A percentile compares a stretch with the other conserved stretches of the same genome.
Evolutionary conservation across 352 stramenopile genomes (phyloP).

Genomic region (Phytophthora idaei): DNA sequence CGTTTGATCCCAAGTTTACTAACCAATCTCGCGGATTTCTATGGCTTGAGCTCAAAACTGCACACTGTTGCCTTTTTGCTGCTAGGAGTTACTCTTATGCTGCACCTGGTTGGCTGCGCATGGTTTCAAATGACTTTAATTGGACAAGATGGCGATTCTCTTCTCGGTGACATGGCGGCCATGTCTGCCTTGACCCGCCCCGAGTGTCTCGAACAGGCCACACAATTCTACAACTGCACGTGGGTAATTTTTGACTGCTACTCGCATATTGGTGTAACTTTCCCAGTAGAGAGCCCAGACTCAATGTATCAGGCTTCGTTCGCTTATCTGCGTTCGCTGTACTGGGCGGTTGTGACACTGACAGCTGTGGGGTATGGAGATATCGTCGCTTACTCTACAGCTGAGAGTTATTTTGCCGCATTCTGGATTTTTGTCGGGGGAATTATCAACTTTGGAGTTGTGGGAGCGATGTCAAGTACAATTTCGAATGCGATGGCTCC

Average conservation of each 20-base stretch:
- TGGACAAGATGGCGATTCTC: not conserved
- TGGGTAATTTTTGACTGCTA: constrained; percentile 76
- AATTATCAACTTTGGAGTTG: constrained; percentile 81
- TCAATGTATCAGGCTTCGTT: constrained; percentile 59
- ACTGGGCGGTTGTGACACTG: constrained; percentile 72
- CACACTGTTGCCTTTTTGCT: constrained; percentile 46
- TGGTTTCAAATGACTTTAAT: constrained; percentile 68
- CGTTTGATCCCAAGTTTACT: constrained; percentile 46
- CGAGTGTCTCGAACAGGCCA: constrained; percentile 49
- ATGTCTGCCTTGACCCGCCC: constrained; percentile 35
- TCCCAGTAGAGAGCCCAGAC: constrained; percentile 27
- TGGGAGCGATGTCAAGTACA: constrained; percentile 74
- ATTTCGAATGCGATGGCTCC: constrained; percentile 64
- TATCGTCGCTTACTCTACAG: constrained; percentile 45
- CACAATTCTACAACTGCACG: constrained; percentile 60
- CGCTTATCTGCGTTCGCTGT: constrained; percentile 68
- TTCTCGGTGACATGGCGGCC: not conserved
- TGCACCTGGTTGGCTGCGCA: constrained; percentile 59
- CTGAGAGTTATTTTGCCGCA: constrained; percentile 64
- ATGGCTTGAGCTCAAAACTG: constrained; percentile 60
- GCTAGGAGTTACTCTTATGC: constrained; percentile 51
- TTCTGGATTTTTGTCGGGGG: constrained; percentile 68
- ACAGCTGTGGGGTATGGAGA: constrained; percentile 70
- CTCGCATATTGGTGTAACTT: constrained; percentile 48
- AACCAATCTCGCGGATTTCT: constrained; percentile 54